These are phyloP conservation scores for Claviceps capensis DNA, from an alignment of 2,329 filamentous ascomycete genomes.

Conservation along the genomic window DNA sequence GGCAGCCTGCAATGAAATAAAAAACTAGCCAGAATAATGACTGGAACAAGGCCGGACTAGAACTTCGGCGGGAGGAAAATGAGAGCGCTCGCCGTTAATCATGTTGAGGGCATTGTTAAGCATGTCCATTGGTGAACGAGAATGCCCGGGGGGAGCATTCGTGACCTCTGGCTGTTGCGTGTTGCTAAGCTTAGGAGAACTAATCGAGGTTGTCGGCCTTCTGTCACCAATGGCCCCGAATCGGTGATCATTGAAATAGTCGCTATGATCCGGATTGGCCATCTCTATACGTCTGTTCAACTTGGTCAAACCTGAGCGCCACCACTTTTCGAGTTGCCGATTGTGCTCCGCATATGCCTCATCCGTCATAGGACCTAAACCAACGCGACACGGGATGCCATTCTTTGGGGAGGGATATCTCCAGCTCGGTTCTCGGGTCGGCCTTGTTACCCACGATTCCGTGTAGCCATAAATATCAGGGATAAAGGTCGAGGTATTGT, in stretches of 20 bases:
- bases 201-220: background rate
- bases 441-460: background rate
- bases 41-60: background rate
- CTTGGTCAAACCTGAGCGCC: slow-evolving; percentile 6
- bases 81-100: background rate
- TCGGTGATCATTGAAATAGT: background rate
- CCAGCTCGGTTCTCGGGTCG: background rate
- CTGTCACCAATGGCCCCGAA: slow-evolving; percentile 4
- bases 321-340: slow-evolving; percentile 3
- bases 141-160: background rate
- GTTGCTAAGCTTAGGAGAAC: background rate
- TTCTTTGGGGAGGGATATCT: background rate
- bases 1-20: background rate
- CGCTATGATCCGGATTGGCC: background rate
- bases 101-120: background rate
- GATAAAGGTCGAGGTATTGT: background rate
- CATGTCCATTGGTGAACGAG: slow-evolving; percentile 1
- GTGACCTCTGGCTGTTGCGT: background rate
- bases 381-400: slow-evolving; percentile 6
- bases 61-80: background rate
- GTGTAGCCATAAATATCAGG: background rate
- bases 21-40: background rate
- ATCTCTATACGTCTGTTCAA: background rate
- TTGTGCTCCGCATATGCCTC: slow-evolving; percentile 10
- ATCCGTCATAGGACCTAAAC: slow-evolving; percentile 10